Base-by-base conservation (phyloP, 768 basidiomycete genomes). In the Russula earlei region DNA sequence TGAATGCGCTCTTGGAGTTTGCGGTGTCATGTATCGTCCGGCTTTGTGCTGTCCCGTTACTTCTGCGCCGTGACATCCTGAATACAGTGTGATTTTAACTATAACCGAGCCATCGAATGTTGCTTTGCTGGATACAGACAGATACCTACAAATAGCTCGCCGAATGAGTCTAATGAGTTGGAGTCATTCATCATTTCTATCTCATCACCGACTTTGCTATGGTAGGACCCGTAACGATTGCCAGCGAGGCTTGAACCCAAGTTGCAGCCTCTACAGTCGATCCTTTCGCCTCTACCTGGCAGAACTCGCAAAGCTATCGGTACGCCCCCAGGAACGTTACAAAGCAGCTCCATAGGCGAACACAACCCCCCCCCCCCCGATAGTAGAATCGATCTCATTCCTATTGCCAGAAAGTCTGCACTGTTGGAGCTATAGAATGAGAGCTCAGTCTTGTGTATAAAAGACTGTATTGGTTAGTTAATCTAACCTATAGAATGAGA, bases 1-100 rank as follows among this genome's bases (percentile, higher is more conserved):
- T 69, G 55, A 66, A 43, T 43, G 29, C 44, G 19, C 25, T 12
- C 27, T 38, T 49, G 27, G 27, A 19, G 22, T 34, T 46, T 29
- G 27, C 22, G 15, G 24, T 34, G 11, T 9, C n/a, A 36, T 49
- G 34, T 45, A 49, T 42, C 49, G 25, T 47, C 17, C 38, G 22
- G n/a, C 24, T 40, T 27, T 25, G 38, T 24, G 24, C n/a, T 24
- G 29, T 56, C 24, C 24, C 36, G 27, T 47, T 11, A 5, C 17
- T 11, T 34, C n/a, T 37, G n/a, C 43, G 19, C 49, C 42, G n/a
- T n/a, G n/a, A n/a, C n/a, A n/a, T n/a, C 25, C 40, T n/a, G n/a
- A n/a, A n/a, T n/a, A n/a, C n/a, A n/a, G n/a, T 3, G 31, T 24
- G 24, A 34, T 20, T 54, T 54, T 17, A 11, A 10, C 25, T 46